Conservation (phyloP, 2,329 filamentous ascomycete species). For the Immersiporthe knoxdaviesiana region DNA sequence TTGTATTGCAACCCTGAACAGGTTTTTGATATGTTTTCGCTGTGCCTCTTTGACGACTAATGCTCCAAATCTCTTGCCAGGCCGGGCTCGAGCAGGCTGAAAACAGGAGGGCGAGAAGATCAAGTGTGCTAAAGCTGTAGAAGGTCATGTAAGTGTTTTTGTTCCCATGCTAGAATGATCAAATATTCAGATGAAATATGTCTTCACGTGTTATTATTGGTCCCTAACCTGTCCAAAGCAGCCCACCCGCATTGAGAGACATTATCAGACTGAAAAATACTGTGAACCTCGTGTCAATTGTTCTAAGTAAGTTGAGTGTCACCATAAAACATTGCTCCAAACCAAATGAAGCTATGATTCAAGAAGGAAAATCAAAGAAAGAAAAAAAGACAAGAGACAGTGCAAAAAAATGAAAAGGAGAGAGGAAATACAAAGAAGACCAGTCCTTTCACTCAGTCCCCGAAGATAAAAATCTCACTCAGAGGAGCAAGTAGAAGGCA, state of each 20-base stretch:
- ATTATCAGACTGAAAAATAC: too few relatives aligned
- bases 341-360: too few relatives aligned
- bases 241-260: neutral
- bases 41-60: conserved; percentile 3
- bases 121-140: neutral
- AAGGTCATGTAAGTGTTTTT: neutral
- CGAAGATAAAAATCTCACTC: too few relatives aligned
- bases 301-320: neutral
- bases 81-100: neutral
- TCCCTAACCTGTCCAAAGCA: too few relatives aligned
- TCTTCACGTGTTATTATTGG: too few relatives aligned
- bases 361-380: too few relatives aligned
- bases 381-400: too few relatives aligned
- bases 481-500: too few relatives aligned
- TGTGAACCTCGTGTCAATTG: neutral
- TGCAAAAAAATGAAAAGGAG: too few relatives aligned
- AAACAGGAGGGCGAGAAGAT: neutral
- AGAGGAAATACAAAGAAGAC: neutral
- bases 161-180: neutral
- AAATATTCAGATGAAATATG: neutral
- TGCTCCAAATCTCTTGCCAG: neutral
- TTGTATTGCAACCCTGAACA: neutral
- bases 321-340: neutral
- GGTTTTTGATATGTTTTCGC: neutral
- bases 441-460: too few relatives aligned